These are phyloP conservation scores for Plenodomus biglobosus DNA, from an alignment of 2,329 filamentous ascomycete species.

Conservation along the genomic window DNA sequence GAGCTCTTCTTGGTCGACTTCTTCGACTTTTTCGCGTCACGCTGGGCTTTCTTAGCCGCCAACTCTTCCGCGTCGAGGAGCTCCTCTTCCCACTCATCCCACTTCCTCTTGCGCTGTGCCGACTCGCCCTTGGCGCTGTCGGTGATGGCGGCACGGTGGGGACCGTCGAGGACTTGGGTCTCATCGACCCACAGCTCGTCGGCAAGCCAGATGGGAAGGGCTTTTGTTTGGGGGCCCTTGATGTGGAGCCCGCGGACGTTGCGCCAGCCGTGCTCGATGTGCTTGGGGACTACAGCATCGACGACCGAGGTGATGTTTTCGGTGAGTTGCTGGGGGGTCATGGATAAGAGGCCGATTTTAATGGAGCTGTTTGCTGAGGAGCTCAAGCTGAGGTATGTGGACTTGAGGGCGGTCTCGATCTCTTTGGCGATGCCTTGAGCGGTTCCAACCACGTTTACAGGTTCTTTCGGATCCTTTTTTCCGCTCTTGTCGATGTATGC, in stretches of 20 bases:
- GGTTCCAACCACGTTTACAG: slow-evolving; percentile 52
- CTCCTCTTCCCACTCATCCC: slow-evolving; percentile 44
- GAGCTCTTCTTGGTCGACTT: slow-evolving; percentile 35
- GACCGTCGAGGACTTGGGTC: slow-evolving; percentile 66
- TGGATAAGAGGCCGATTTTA: slow-evolving; percentile 74
- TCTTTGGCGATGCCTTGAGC: slow-evolving; percentile 73
- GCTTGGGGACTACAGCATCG: slow-evolving; percentile 68
- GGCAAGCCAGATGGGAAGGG: slow-evolving; percentile 91
- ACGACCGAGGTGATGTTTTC: slow-evolving; percentile 76
- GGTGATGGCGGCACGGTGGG: slow-evolving; percentile 37
- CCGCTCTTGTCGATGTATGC: slow-evolving; percentile 61
- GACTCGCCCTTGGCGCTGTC: slow-evolving; percentile 23
- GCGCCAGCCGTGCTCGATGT: slow-evolving; percentile 82
- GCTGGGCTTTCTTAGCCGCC: slow-evolving; percentile 41
- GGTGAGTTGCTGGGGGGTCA: slow-evolving; percentile 72
- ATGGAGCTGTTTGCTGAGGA: slow-evolving; percentile 79
- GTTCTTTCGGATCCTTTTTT: slow-evolving; percentile 37
- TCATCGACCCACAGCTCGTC: slow-evolving; percentile 87
- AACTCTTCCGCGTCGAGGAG: slow-evolving; percentile 40
- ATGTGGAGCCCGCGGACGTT: slow-evolving; percentile 83
- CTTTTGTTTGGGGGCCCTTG: slow-evolving; percentile 85
- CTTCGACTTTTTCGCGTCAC: slow-evolving; percentile 55
- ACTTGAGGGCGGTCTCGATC: slow-evolving; percentile 73
- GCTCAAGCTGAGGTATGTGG: slow-evolving; percentile 78
- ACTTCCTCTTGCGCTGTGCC: slow-evolving; percentile 42